These are phyloP conservation scores for Sherardia arvensis DNA, from an alignment of 257 asterid genomes.

Conservation along the genomic window DNA sequence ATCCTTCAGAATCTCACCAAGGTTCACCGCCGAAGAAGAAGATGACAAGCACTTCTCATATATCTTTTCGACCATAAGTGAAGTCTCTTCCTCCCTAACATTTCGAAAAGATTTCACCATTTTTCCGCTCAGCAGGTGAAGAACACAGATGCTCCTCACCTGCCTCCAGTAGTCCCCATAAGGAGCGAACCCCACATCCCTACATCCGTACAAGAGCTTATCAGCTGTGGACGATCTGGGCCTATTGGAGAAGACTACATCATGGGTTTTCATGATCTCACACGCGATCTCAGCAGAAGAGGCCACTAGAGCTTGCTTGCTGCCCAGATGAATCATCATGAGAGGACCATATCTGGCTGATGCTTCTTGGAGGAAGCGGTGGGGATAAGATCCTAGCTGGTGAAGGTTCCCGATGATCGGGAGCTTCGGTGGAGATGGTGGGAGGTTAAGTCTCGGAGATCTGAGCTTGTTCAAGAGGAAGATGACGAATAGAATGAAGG, in stretches of 20 bases:
- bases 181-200: background rate
- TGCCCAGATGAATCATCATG: constrained; percentile 37
- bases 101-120: background rate
- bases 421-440: constrained; percentile 37
- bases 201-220: background rate
- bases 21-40: constrained; percentile 10
- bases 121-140: background rate
- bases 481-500: background rate
- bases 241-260: constrained; percentile 17
- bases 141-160: background rate
- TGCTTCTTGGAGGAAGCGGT: constrained; percentile 16
- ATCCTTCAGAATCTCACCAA: constrained; percentile 17
- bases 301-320: constrained; percentile 14
- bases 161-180: constrained; percentile 15
- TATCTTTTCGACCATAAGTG: constrained; percentile 27
- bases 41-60: background rate
- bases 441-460: background rate
- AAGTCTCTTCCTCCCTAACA: background rate
- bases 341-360: constrained; percentile 25
- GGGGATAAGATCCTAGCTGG: constrained; percentile 25
- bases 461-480: background rate
- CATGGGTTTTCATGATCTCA: constrained; percentile 34
- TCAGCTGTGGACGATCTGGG: constrained; percentile 7
- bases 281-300: constrained; percentile 19
- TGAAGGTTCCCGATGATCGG: constrained; percentile 36